These are phyloP conservation scores for Monosporozyma aerobia DNA, from an alignment of 805 yeast species.

Conservation along the genomic window DNA sequence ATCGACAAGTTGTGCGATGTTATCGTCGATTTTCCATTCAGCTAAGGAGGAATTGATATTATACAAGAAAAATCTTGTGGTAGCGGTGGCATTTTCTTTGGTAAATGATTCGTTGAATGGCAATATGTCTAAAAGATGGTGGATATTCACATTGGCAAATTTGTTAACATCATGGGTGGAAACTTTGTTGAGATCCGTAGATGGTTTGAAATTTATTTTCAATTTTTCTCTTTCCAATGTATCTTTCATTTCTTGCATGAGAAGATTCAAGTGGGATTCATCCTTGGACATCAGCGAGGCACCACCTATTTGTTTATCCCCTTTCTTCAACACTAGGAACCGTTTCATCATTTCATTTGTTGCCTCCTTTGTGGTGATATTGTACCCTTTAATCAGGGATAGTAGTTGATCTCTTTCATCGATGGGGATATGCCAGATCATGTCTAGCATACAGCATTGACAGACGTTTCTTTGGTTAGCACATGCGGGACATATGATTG, in stretches of 20 bases:
- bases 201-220: background rate
- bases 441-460: conserved; percentile 78
- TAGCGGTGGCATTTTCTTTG: conserved; percentile 24
- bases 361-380: conserved; percentile 33
- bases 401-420: conserved; percentile 72
- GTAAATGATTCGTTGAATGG: conserved; percentile 59
- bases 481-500: conserved; percentile 72
- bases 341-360: conserved; percentile 45
- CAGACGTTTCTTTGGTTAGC: conserved; percentile 75
- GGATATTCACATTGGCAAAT: background rate
- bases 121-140: conserved; percentile 44
- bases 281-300: conserved; percentile 27
- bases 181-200: background rate
- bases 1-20: conserved; percentile 33
- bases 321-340: conserved; percentile 40
- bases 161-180: background rate
- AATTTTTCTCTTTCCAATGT: background rate
- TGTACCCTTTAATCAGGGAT: conserved; percentile 51
- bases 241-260: conserved; percentile 37
- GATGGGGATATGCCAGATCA: conserved; percentile 72
- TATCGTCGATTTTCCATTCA: conserved; percentile 48
- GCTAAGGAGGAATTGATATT: conserved; percentile 64
- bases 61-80: conserved; percentile 61
- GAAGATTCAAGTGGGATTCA: conserved; percentile 37
- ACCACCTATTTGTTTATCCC: conserved; percentile 35